Base-by-base conservation (phyloP, 75 land plant genomes). In the Isoetes taiwanensis region DNA sequence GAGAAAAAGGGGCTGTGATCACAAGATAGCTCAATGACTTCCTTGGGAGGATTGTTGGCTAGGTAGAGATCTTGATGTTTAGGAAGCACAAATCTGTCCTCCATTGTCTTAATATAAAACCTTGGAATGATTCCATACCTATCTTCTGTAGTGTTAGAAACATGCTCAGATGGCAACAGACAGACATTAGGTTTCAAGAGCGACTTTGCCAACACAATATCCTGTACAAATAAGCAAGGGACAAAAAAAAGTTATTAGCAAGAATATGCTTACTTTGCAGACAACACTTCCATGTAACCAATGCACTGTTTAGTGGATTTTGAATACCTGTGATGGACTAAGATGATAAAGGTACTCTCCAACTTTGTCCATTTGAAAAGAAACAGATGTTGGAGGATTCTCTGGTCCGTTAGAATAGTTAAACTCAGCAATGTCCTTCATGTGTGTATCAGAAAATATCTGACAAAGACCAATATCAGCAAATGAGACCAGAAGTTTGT, bases 1-100 rank as follows among this genome's bases (percentile, higher is more conserved):
- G n/a, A n/a, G n/a, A n/a, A 46, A 46, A 23, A 46, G 25, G 50
- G 50, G 50, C 50, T 46, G 50, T 46, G 50, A 19, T 46, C 50
- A 8, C 25, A 46, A 8, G 5, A 8, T 19, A 46, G 12, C 4
- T 46, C 12, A 19, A 46, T 6, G 25, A 46, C 50, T 23, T 46
- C 25, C n/a, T 46, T 46, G 4, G 50, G 50, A 6, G 50, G 50
- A 46, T 46, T 46, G 50, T 46, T 6, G 8, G 16, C 50, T 5
- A 46, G 16, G 12, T 6, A 6, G 21, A 46, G 4, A 19, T 46
- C 50, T 23, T 46, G 50, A 5, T 19, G 6, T 4, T 46, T 6
- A 4, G 50, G 50, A 6, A 23, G 4, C 6, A 46, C 23, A 5
- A 46, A 4, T 23, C n/a, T 46, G 50, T 46, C 50, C n/a, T 6